Evolutionary conservation across 805 yeast genomes (phyloP).

Genomic region (Candida coquimbonensis): DNA sequence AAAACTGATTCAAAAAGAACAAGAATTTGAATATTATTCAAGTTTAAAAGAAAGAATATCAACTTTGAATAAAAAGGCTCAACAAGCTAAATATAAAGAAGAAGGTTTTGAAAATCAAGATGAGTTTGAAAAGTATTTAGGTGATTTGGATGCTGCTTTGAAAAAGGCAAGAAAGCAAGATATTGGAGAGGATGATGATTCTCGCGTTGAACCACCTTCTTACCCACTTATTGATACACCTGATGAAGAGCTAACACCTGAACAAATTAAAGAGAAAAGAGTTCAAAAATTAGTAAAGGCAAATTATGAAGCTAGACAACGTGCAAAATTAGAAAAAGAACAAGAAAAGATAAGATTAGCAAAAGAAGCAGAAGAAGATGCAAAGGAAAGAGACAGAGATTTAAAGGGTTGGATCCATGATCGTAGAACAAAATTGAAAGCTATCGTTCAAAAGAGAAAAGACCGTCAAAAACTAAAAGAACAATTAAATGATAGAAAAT

Average conservation of each 20-base stretch:
- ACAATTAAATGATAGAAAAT: conserved; percentile 81
- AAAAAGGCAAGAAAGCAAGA: conserved; percentile 61
- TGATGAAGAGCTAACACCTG: conserved; percentile 75
- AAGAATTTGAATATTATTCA: conserved; percentile 68
- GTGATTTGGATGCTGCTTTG: conserved; percentile 59
- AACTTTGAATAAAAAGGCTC: conserved; percentile 44
- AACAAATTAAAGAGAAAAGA: conserved; percentile 79
- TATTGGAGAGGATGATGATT: conserved; percentile 53
- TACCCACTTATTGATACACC: conserved; percentile 77
- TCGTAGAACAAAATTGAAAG: conserved; percentile 55
- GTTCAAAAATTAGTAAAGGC: conserved; percentile 78
- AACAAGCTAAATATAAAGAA: conserved; percentile 46
- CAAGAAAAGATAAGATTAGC: conserved; percentile 53
- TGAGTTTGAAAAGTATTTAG: conserved; percentile 62
- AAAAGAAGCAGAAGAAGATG: conserved; percentile 58
- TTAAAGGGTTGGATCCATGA: conserved; percentile 72
- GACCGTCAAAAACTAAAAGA: conserved; percentile 65
- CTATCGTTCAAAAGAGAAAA: conserved; percentile 51
- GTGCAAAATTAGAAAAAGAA: conserved; percentile 73
- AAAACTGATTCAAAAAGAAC: conserved; percentile 71
- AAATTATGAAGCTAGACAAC: conserved; percentile 79
- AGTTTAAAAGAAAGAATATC: conserved; percentile 47
- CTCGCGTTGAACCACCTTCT: conserved; percentile 39
- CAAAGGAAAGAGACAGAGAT: conserved; percentile 70
- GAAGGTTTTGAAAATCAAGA: conserved; percentile 76